Conservation (phyloP, 805 yeast genomes). For the Pichia cephalocereana region DNA sequence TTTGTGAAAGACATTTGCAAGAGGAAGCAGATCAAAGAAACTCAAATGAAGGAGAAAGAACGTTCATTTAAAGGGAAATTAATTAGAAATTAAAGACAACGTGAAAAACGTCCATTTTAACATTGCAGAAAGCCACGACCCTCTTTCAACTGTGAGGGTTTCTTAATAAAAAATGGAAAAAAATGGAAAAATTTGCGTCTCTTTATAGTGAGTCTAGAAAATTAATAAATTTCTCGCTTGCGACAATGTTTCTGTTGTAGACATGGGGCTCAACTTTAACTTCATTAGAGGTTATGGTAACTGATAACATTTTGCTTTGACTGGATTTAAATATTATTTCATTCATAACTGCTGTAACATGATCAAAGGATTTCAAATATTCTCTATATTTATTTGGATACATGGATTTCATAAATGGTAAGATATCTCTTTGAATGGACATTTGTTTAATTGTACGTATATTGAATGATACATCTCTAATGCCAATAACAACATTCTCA, state of each 20-base stretch:
- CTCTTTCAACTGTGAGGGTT: too few relatives aligned
- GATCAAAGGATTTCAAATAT: neutral
- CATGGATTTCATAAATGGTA: conserved; percentile 3
- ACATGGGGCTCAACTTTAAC: neutral
- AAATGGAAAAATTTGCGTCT: too few relatives aligned
- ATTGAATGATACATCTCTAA: conserved; percentile 10
- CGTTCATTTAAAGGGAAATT: conserved; percentile 53
- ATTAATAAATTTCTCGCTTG: neutral
- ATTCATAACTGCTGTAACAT: neutral
- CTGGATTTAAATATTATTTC: neutral
- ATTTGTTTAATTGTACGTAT: conserved; percentile 4
- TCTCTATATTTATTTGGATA: conserved; percentile 4
- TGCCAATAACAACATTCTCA: conserved; percentile 8
- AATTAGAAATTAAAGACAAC: too few relatives aligned
- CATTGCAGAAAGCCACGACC: too few relatives aligned
- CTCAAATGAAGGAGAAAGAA: conserved; percentile 28
- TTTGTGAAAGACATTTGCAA: conserved; percentile 46
- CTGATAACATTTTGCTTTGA: neutral
- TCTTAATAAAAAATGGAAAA: neutral
- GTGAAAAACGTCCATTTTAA: too few relatives aligned
- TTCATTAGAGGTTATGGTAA: neutral
- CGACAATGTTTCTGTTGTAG: neutral
- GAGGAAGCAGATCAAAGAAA: neutral
- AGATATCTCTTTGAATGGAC: conserved; percentile 5
- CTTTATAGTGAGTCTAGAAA: neutral